Evolutionary conservation across 140 eudicot species (phyloP).

Genomic region (Flaveria floridana): DNA sequence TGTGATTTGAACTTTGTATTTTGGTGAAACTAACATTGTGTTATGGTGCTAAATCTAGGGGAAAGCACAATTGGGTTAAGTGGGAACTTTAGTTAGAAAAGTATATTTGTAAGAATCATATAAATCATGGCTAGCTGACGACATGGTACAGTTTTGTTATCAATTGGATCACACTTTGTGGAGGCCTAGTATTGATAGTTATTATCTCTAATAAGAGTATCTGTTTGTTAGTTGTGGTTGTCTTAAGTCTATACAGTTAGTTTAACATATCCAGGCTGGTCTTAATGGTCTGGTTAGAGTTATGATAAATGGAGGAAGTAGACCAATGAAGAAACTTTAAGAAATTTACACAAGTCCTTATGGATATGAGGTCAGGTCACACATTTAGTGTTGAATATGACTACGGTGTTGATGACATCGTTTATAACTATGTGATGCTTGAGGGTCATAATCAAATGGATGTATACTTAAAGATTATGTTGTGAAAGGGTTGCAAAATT

Average conservation of each 20-base stretch:
- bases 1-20: not conserved
- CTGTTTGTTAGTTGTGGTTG: not conserved
- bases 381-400: not conserved
- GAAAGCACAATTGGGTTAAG: not conserved
- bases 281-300: not conserved
- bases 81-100: not conserved
- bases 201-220: not conserved
- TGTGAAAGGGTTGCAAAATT: not conserved
- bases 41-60: slow-evolving; percentile 2
- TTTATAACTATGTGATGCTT: not conserved
- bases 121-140: too few species aligned
- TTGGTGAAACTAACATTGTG: not conserved
- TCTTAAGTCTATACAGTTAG: not conserved
- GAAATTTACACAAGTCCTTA: not conserved
- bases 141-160: not conserved
- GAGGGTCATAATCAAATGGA: not conserved
- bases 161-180: too few species aligned
- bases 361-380: not conserved
- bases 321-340: not conserved
- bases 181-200: not conserved
- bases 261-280: not conserved
- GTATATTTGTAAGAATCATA: too few species aligned
- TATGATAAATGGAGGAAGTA: not conserved
- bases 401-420: not conserved
- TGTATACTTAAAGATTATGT: not conserved